Percentiles rank a stretch among this genome's conserved stretches.
Evolutionary conservation across 2,329 filamentous ascomycete genomes (phyloP).

Genomic region (Malbranchea zuffiana): DNA sequence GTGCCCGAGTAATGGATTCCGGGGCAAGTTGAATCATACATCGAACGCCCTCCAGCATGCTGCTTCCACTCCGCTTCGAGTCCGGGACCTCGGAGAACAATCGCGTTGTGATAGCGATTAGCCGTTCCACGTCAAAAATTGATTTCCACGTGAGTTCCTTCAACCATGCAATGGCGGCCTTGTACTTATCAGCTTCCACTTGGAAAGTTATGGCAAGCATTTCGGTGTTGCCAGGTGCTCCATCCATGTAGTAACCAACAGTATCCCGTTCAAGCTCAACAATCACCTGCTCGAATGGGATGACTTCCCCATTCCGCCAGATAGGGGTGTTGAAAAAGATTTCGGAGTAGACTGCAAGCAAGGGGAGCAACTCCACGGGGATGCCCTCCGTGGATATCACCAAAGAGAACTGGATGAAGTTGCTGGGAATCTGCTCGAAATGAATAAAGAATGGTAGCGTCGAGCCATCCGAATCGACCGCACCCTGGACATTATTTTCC

Average conservation of each 20-base stretch:
- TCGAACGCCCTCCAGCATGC: slow-evolving; percentile 52
- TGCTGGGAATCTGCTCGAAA: slow-evolving; percentile 87
- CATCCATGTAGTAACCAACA: slow-evolving; percentile 65
- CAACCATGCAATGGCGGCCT: slow-evolving; percentile 70
- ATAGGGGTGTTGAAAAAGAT: slow-evolving; percentile 95
- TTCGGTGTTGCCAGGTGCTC: slow-evolving; percentile 58
- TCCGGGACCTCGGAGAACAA: slow-evolving; percentile 86
- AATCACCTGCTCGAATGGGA: slow-evolving; percentile 87
- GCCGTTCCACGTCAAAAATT: slow-evolving; percentile 65
- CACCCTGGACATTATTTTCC: slow-evolving; percentile 59
- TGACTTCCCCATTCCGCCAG: slow-evolving; percentile 57
- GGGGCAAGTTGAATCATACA: slow-evolving; percentile 70
- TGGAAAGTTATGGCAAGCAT: slow-evolving; percentile 73
- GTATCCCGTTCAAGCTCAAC: slow-evolving; percentile 86
- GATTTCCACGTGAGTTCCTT: slow-evolving; percentile 78
- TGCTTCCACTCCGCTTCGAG: slow-evolving; percentile 67
- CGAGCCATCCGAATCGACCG: slow-evolving; percentile 58
- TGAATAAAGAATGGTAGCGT: slow-evolving; percentile 80
- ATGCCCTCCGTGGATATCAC: slow-evolving; percentile 68
- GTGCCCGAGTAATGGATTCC: slow-evolving; percentile 64
- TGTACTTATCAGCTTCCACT: slow-evolving; percentile 79
- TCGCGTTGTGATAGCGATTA: slow-evolving; percentile 59
- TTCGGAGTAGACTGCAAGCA: slow-evolving; percentile 73
- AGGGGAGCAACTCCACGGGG: slow-evolving; percentile 70
- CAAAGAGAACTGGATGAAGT: slow-evolving; percentile 77